Base-by-base conservation (phyloP, 2,329 filamentous ascomycete genomes). In the Coniosporium tulheliwenetii region DNA sequence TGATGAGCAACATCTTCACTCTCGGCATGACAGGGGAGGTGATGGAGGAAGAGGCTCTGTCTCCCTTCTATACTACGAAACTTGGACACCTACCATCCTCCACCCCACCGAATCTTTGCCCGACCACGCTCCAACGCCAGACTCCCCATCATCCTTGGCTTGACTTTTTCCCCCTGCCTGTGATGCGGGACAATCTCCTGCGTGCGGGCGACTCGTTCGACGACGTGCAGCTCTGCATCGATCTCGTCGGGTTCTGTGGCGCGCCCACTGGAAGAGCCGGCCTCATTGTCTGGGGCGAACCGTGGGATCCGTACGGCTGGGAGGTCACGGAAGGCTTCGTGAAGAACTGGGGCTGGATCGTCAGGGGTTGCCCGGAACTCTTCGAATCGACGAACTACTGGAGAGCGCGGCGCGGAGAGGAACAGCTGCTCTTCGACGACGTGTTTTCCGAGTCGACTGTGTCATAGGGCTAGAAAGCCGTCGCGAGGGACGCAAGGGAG, bases 1-100 rank as follows among this genome's bases (percentile, higher is more conserved):
- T 37, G 36, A 37, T 37, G 9, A 58, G 55, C 40, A 68, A 69
- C 41, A 57, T 74, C 34, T 59, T 75, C 19, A 53, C 75, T 14
- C 64, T 75, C 46, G 70, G 71, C 14, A 66, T 65, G 9, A 75
- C 70, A n/a, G 10, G 10, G 10, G 10, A n/a, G 10, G 19, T n/a
- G 15, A 15, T 37, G 19, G 10, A 26, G 9, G 36, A 37, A 3
- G 36, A 37, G 3, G 36, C 12, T 3, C 13, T 37, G 3, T 37
- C 36, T 12, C 19, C 19, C 10, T 37, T 13, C 19, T 5, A 19
- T 10, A 19, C 15, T 10, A n/a, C 19, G 10, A 10, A 10, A 3
- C 10, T 10, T 5, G 13, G 36, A 10, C 5, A 5, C 36, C 19
- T 15, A 3, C 26, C 39, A 3, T 19, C 41, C 10, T 43, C 32